Conservation (phyloP, 2,329 filamentous ascomycete genomes). For the Curvularia sp. region DNA sequence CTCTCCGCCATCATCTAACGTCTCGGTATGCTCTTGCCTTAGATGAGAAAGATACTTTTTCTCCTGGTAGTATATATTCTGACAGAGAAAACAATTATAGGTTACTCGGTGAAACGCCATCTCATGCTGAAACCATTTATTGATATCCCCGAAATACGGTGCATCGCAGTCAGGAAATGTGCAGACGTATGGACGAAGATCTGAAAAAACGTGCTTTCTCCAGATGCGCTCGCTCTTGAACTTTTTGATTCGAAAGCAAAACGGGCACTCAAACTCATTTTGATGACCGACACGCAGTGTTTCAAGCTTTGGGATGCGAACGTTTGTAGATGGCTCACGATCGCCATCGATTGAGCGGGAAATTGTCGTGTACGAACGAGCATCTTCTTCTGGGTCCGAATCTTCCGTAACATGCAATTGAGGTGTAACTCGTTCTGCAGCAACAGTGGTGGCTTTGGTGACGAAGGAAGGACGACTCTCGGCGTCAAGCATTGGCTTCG, state of each 20-base stretch:
- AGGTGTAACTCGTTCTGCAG: background rate
- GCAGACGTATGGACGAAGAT: conserved; percentile 4
- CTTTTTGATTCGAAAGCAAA: conserved; percentile 2
- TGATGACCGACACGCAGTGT: background rate
- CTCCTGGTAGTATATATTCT: background rate
- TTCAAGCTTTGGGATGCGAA: conserved; percentile 1
- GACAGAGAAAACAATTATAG: background rate
- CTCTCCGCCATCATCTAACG: background rate
- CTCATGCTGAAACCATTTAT: background rate
- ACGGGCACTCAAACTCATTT: background rate
- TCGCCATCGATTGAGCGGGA: conserved; percentile 1
- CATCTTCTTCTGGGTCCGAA: background rate
- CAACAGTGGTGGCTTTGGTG: background rate
- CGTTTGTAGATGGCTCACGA: background rate
- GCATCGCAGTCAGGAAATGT: background rate
- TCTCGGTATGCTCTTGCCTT: background rate
- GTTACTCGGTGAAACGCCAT: background rate
- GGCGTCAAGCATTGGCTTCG: background rate
- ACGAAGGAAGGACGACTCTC: conserved; percentile 2
- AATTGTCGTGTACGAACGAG: background rate
- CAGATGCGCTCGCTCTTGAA: background rate
- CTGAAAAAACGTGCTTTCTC: conserved; percentile 1
- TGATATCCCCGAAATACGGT: conserved; percentile 1
- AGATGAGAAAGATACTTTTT: background rate
- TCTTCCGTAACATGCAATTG: background rate